phyloP scores from a whole-genome alignment of 2,329 filamentous ascomycete species.

The Tolypocladium ophioglossoides region DNA sequence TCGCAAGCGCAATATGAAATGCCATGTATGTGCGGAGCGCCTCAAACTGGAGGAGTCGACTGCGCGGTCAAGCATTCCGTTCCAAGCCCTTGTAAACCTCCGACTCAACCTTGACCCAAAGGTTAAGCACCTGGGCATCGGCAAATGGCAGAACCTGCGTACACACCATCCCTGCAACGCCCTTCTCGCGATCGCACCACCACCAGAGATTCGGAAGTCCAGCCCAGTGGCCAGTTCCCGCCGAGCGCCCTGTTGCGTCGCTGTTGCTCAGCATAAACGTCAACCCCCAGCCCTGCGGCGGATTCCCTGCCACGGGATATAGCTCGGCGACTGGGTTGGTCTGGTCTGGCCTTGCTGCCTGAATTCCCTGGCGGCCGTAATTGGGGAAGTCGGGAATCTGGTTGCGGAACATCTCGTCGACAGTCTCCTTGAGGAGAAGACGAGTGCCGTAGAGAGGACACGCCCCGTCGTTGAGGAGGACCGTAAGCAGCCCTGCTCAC shows the following conservation, averaged over 20 bases:
- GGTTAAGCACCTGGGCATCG: slow-evolving; percentile 26
- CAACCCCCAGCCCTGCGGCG: slow-evolving; percentile 55
- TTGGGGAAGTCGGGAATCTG: slow-evolving; percentile 46
- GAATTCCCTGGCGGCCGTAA: slow-evolving; percentile 33
- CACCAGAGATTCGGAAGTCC: slow-evolving; percentile 51
- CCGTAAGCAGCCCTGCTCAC: slow-evolving; percentile 45
- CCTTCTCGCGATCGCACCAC: slow-evolving; percentile 52
- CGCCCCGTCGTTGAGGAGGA: slow-evolving; percentile 53
- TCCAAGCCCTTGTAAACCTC: slow-evolving; percentile 19
- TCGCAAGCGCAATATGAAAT: not conserved
- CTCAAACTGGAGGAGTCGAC: not conserved
- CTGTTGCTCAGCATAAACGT: slow-evolving; percentile 42
- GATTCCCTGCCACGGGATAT: slow-evolving; percentile 31
- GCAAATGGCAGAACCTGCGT: slow-evolving; percentile 41
- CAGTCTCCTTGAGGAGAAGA: slow-evolving; percentile 45
- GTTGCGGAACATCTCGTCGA: slow-evolving; percentile 56
- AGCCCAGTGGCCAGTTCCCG: slow-evolving; percentile 43
- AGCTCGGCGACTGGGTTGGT: slow-evolving; percentile 38
- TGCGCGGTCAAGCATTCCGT: not conserved
- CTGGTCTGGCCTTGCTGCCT: slow-evolving; percentile 36
- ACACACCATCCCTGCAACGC: slow-evolving; percentile 41
- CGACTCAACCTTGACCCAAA: slow-evolving; percentile 29
- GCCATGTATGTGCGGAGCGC: no score
- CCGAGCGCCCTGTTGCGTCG: slow-evolving; percentile 39
- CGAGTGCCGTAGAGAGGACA: slow-evolving; percentile 42